Conservation (phyloP, 331 rosid genomes). For the Telfairia occidentalis region DNA sequence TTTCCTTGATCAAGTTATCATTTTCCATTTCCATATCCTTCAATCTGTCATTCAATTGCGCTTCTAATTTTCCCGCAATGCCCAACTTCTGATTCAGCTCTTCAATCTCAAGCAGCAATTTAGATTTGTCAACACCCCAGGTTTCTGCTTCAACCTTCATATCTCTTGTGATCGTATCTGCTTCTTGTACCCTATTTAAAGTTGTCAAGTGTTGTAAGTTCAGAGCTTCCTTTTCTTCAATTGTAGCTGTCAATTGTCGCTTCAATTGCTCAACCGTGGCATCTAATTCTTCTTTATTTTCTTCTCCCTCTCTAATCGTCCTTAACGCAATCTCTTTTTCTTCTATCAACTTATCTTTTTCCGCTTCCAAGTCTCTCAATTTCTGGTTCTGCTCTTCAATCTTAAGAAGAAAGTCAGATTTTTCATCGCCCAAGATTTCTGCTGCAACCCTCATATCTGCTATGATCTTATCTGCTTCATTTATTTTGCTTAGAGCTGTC, state of each 20-base stretch:
- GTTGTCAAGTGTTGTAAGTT: slow-evolving; percentile 22
- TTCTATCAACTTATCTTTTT: not conserved
- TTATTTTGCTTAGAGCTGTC: slow-evolving; percentile 43
- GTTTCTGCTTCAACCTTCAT: slow-evolving; percentile 49
- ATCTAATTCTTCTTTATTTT: not conserved
- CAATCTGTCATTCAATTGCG: slow-evolving; percentile 46
- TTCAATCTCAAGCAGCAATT: slow-evolving; percentile 39
- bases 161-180: slow-evolving; percentile 33
- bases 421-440: slow-evolving; percentile 34
- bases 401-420: slow-evolving; percentile 33
- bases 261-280: not conserved
- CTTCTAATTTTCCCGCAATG: slow-evolving; percentile 37
- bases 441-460: slow-evolving; percentile 43
- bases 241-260: not conserved
- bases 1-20: slow-evolving; percentile 36
- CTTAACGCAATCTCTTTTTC: not conserved
- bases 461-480: slow-evolving; percentile 43
- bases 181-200: slow-evolving; percentile 51
- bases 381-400: slow-evolving; percentile 36
- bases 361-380: not conserved
- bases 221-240: slow-evolving; percentile 12
- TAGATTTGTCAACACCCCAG: slow-evolving; percentile 29
- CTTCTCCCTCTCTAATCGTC: slow-evolving; percentile 4
- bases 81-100: slow-evolving; percentile 41
- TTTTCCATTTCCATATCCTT: slow-evolving; percentile 36